Evolutionary conservation across 306 rosid genomes (phyloP), one percentile per base, ranked within the genome.

Genomic region (Hippophae rhamnoides): DNA sequence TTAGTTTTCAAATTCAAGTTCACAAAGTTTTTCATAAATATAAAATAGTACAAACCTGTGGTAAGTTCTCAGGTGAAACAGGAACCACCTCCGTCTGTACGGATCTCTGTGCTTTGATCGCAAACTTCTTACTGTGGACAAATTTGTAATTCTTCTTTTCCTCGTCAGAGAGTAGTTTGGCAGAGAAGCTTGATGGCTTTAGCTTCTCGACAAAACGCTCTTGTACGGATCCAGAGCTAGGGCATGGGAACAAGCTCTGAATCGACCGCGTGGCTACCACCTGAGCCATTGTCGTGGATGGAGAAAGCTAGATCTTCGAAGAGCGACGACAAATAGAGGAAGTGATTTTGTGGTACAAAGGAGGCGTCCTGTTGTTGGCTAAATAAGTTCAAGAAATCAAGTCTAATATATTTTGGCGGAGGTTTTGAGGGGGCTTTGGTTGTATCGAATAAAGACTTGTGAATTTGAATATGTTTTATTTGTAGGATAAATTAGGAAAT

Each of bases 241-340:
- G 81, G 60, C 65, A 74, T n/a, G 51, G 47, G 61, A 82, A 69
- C 18, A 83, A 57, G 77, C 76, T 73, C 72, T 84, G 84, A 71
- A 89, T 73, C 58, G 93, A 78, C 49, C 86, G 78, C 43, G 79
- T 74, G 56, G 88, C 94, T 25, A 80, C 93, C 46, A 78, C 89
- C 69, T 81, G 97, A 59, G 87, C 64, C 97, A 89, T 87, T 78
- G 69, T 69, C 41, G 14, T 10, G 13, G 27, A 25, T 9, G 26
- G 31, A 6, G 25, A 58, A 60, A 66, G 9, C 66, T 8, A 69
- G 62, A 62, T 60, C 63, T 5, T 63, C 9, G 63, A 54, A 61
- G 54, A 49, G 52, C 60, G 58, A 11, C 18, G 57, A 0, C 1
- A 26, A 41, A 13, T 18, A 57, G 62, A 47, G 65, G 18, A 18